Conservation (phyloP, 2,329 filamentous ascomycete species). For the Calonectria pteridis region DNA sequence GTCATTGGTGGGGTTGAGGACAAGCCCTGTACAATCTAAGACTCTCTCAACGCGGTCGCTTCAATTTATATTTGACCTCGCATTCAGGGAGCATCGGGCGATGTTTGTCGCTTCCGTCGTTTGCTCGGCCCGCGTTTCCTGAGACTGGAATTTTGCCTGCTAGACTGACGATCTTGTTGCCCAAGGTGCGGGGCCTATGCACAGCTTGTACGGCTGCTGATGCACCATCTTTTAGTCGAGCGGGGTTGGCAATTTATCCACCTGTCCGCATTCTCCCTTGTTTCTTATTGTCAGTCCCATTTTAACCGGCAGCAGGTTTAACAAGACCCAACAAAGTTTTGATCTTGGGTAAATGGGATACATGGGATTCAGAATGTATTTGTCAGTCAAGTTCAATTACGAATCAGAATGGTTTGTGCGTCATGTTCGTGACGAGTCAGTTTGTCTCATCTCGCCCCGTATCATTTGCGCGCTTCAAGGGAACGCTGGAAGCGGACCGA, state of each 20-base stretch:
- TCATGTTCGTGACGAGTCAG: background rate
- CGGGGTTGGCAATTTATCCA: background rate
- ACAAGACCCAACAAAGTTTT: background rate
- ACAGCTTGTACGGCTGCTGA: background rate
- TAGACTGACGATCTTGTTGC: background rate
- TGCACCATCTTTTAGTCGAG: background rate
- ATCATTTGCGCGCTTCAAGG: background rate
- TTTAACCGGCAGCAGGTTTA: background rate
- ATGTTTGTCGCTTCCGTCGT: too few relatives aligned
- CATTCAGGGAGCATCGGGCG: background rate
- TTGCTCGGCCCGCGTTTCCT: background rate
- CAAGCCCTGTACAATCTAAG: too few relatives aligned
- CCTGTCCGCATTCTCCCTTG: background rate
- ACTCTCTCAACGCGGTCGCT: too few relatives aligned
- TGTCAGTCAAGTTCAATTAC: background rate
- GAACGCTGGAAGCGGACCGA: background rate
- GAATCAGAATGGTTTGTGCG: background rate
- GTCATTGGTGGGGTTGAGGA: background rate
- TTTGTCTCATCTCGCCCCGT: background rate
- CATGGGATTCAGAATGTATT: background rate
- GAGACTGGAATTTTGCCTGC: background rate
- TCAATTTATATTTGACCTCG: background rate
- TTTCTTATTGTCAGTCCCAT: too few relatives aligned
- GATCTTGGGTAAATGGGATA: background rate
- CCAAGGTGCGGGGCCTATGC: background rate